Percentiles rank a stretch among this genome's conserved stretches.
These are phyloP conservation scores for Septoria petroselini DNA, from an alignment of 2,329 filamentous ascomycete genomes.

Conservation along the genomic window DNA sequence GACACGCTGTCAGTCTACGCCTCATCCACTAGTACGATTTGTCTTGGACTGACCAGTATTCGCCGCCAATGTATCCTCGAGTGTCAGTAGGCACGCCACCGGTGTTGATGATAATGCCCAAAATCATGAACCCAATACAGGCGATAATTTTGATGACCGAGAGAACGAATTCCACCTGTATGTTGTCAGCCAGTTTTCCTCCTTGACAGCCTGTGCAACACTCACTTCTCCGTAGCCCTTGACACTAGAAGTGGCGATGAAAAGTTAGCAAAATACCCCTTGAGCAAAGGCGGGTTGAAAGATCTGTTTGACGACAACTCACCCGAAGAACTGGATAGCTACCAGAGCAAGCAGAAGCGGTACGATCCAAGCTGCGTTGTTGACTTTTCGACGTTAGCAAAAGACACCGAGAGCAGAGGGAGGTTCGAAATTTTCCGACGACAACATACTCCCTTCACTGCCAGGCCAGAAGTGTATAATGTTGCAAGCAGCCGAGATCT, in stretches of 20 bases:
- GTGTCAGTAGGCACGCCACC: constrained; percentile 41
- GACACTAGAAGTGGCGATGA: too few species aligned
- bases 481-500: constrained; percentile 35
- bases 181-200: not conserved
- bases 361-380: constrained; percentile 36
- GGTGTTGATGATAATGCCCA: constrained; percentile 51
- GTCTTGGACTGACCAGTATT: constrained; percentile 24
- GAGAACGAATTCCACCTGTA: constrained; percentile 33
- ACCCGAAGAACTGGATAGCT: constrained; percentile 37
- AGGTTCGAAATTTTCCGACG: too few species aligned
- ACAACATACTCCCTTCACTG: too few species aligned
- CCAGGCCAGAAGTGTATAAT: constrained; percentile 35
- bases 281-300: too few species aligned
- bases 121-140: constrained; percentile 61
- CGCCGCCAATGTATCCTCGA: constrained; percentile 34
- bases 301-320: too few species aligned
- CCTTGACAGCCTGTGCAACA: not conserved
- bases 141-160: constrained; percentile 40
- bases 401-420: too few species aligned
- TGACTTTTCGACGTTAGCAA: too few species aligned
- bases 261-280: too few species aligned
- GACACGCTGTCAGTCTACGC: not conserved
- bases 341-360: constrained; percentile 34
- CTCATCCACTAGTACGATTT: not conserved
- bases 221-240: constrained; percentile 36